Percentiles rank a stretch among this genome's conserved stretches.
Conservation (phyloP, 2,329 filamentous ascomycete species). For the Ascochyta pisi region DNA sequence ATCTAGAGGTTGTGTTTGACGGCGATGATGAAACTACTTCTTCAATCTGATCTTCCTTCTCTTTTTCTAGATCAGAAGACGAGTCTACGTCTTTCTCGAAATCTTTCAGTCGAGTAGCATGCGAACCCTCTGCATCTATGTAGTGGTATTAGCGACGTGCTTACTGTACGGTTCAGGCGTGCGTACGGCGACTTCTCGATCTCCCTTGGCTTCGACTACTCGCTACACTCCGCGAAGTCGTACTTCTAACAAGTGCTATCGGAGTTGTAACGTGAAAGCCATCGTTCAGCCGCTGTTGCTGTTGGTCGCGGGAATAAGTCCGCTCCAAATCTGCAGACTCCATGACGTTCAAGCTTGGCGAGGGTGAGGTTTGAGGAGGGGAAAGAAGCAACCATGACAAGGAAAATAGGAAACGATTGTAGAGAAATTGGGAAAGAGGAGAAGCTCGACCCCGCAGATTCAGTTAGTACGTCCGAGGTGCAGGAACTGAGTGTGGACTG, state of each 20-base stretch:
- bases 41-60: constrained; percentile 36
- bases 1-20: constrained; percentile 17
- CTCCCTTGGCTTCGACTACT: constrained; percentile 17
- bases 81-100: constrained; percentile 34
- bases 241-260: constrained; percentile 36
- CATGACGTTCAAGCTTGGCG: constrained; percentile 25
- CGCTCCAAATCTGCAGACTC: constrained; percentile 39
- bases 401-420: neutral
- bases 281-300: constrained; percentile 40
- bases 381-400: constrained; percentile 8
- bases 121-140: constrained; percentile 26
- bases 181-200: constrained; percentile 25
- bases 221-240: constrained; percentile 30
- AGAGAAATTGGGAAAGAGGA: neutral
- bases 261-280: constrained; percentile 33
- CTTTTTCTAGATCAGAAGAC: constrained; percentile 25
- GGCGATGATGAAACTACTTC: constrained; percentile 22
- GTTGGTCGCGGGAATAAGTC: constrained; percentile 45
- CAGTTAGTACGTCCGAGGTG: constrained; percentile 20
- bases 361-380: neutral
- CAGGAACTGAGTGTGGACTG: constrained; percentile 7
- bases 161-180: neutral
- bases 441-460: constrained; percentile 17
- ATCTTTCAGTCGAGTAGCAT: constrained; percentile 22
- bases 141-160: constrained; percentile 13